Percentiles rank a stretch among this genome's conserved stretches.
Evolutionary conservation across 148 eudicot genomes (phyloP).

Genomic region (Simmondsia chinensis): DNA sequence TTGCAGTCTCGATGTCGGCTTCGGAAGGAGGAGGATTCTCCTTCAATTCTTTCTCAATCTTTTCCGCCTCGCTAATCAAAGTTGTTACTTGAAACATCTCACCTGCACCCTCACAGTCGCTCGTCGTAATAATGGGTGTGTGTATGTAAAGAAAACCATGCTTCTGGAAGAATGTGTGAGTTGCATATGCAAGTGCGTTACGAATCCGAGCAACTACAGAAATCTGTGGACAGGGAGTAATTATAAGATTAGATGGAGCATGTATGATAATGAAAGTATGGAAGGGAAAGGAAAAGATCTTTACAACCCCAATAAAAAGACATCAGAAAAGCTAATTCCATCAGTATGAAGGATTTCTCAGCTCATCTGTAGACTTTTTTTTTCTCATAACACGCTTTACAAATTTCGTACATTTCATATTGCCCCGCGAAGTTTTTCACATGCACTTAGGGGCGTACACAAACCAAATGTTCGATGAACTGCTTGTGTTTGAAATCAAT

Average conservation of each 20-base stretch:
- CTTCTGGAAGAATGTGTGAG: conserved; percentile 83
- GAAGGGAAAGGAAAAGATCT: no score
- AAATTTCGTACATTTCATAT: no score
- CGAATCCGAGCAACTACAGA: conserved; percentile 84
- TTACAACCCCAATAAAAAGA: no score
- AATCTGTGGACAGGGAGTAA: conserved; percentile 32
- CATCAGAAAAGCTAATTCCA: no score
- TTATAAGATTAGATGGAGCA: not conserved
- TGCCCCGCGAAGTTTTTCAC: no score
- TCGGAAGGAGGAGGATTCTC: conserved; percentile 68
- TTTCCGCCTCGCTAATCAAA: conserved; percentile 64
- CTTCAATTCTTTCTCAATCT: conserved; percentile 67
- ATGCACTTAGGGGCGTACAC: no score
- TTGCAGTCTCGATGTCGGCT: conserved; percentile 61
- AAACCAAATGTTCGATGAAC: no score
- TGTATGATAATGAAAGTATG: no score
- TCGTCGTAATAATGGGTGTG: conserved; percentile 92
- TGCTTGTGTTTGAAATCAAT: no score
- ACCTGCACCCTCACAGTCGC: conserved; percentile 99
- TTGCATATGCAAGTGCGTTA: conserved; percentile 83
- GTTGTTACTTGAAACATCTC: conserved; percentile 99
- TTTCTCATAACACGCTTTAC: no score
- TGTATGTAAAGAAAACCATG: conserved; percentile 72
- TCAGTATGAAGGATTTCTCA: no score
- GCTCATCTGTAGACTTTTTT: no score